phyloP scores from a whole-genome alignment of 2,329 filamentous ascomycete species.

The Hymenoscyphus fructigenus region DNA sequence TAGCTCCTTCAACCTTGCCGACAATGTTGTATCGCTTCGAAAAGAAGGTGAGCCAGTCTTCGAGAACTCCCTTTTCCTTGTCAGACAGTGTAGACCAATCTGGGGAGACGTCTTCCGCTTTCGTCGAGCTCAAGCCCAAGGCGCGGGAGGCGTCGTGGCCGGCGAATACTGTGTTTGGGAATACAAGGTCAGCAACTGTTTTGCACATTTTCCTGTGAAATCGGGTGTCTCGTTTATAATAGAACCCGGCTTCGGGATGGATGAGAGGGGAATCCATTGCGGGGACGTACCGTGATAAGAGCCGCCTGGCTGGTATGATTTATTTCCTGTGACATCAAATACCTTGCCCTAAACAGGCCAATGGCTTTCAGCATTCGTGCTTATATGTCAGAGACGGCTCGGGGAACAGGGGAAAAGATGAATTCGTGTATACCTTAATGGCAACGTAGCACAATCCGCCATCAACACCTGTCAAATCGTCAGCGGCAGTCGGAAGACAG shows the following conservation, averaged over 20 bases:
- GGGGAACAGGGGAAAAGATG: conserved; percentile 12
- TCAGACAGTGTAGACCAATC: conserved; percentile 83
- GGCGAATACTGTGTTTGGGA: conserved; percentile 71
- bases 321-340: conserved; percentile 91
- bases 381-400: conserved; percentile 2
- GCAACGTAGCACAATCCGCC: conserved; percentile 66
- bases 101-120: conserved; percentile 75
- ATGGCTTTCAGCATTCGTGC: neutral
- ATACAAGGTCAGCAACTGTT: conserved; percentile 5
- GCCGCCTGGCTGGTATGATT: conserved; percentile 77
- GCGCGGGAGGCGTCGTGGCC: conserved; percentile 96
- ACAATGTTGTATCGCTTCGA: conserved; percentile 94
- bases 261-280: conserved; percentile 15
- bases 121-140: conserved; percentile 81
- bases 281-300: conserved; percentile 73
- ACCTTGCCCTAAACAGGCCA: conserved; percentile 69
- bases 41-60: conserved; percentile 96
- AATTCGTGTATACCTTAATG: conserved; percentile 55
- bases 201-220: neutral
- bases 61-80: conserved; percentile 78
- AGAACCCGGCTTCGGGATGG: neutral
- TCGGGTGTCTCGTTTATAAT: neutral
- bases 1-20: conserved; percentile 62
- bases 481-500: neutral
- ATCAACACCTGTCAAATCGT: conserved; percentile 53